These are phyloP conservation scores for Cucurbita argyrosperma DNA, from an alignment of 306 rosid genomes.

Conservation along the genomic window DNA sequence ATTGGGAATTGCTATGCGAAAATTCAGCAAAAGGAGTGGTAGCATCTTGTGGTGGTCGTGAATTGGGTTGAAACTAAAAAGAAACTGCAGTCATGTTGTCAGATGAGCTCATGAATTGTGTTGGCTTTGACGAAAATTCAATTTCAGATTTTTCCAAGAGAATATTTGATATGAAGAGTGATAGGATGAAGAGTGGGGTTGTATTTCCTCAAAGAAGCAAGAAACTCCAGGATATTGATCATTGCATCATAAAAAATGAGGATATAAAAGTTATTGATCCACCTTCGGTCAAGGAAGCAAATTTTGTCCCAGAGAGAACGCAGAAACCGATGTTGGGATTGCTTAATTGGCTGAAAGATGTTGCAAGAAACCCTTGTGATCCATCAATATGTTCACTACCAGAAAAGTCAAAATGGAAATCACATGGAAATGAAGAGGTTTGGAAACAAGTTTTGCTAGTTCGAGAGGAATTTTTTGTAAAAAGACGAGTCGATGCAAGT, in stretches of 20 bases:
- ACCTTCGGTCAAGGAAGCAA: slow-evolving; percentile 16
- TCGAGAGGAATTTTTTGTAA: slow-evolving; percentile 42
- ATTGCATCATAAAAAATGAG: neutral
- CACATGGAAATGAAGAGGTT: slow-evolving; percentile 20
- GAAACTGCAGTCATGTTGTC: neutral
- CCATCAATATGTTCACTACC: slow-evolving; percentile 38
- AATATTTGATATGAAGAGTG: neutral
- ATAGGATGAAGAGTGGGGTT: slow-evolving; percentile 16
- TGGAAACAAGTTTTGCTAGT: slow-evolving; percentile 60
- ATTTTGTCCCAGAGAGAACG: neutral
- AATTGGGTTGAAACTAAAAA: neutral
- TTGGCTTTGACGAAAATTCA: neutral
- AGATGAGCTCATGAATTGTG: slow-evolving; percentile 1
- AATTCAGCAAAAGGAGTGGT: neutral
- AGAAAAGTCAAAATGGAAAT: slow-evolving; percentile 52
- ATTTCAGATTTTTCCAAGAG: slow-evolving; percentile 9
- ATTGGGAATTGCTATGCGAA: neutral
- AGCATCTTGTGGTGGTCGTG: neutral
- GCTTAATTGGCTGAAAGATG: slow-evolving; percentile 36
- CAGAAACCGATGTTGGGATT: slow-evolving; percentile 21
- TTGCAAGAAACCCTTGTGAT: slow-evolving; percentile 51
- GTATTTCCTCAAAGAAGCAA: neutral
- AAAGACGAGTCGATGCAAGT: slow-evolving; percentile 25
- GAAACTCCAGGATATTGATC: neutral
- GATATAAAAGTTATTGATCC: neutral